Base-by-base conservation (phyloP, 345 rosid genomes). In the Nasturtium officinale region DNA sequence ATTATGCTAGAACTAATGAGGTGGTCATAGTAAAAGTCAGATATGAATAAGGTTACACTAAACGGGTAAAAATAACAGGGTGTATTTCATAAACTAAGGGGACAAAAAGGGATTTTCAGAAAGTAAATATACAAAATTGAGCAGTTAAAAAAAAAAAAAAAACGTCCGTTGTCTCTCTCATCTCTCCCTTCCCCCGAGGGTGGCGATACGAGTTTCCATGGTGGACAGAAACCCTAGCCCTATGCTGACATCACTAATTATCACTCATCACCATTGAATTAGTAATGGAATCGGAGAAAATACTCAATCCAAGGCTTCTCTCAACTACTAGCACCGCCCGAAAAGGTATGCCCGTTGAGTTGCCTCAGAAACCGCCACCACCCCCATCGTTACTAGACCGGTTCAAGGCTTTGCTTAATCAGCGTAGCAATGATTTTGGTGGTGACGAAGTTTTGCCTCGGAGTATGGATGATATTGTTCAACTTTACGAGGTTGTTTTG, bases 321-420 rank as follows among this genome's bases (percentile, higher is more conserved):
- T 29, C 81, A 48, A 32, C 72, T 2, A 66, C 43, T 55, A 46
- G 28, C 63, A 38, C 46, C 29, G 33, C 6, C 51, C 77, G 72
- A 28, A 85, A 76, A 79, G 65, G 73, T 23, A 65, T 85, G 83
- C 81, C 96, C 64, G 84, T 76, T 65, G 97, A 88, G 69, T 74
- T 78, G 59, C 77, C 79, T 72, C 91, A 81, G 83, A 84, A 85
- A 89, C 79, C 87, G 21, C 67, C 86, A 51, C 85, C 87, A 17
- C 67, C 88, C 42, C 85, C 86, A 51, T 67, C 89, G 53, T 52
- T 91, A 7, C 75, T 82, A 8, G 98, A 91, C 58, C 80, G 86
- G 61, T 91, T 91, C 76, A 85, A 84, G 80, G 84, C 82, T 29
- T 61, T 88, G 47, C 42, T 94, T 79, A 88, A 82, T 84, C 90